These are phyloP conservation scores for Canavalia ensiformis DNA, from an alignment of 306 rosid species.

Conservation along the genomic window DNA sequence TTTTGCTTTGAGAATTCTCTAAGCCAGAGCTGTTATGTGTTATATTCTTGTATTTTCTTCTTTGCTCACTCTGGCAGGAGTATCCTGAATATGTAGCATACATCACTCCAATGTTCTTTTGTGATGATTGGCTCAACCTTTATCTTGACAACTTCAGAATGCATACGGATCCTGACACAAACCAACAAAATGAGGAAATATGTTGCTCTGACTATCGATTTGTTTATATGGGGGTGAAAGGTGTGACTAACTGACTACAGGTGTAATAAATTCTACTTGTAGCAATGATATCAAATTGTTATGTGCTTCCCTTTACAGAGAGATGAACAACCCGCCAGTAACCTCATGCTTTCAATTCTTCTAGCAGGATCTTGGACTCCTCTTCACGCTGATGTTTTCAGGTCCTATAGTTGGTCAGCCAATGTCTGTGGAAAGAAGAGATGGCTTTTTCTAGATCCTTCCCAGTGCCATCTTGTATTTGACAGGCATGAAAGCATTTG, in stretches of 20 bases:
- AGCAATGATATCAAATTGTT: not conserved
- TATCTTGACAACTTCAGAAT: conserved; percentile 84
- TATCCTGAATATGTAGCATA: conserved; percentile 85
- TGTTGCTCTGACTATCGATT: conserved; percentile 97
- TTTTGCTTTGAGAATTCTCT: not conserved
- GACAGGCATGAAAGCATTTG: conserved; percentile 70
- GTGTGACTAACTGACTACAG: conserved; percentile 56
- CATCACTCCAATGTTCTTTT: conserved; percentile 74
- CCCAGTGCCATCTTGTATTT: conserved; percentile 80
- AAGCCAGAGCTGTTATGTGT: not conserved
- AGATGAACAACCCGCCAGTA: conserved; percentile 34
- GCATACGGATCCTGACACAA: conserved; percentile 66
- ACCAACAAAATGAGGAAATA: conserved; percentile 68
- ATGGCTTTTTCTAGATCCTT: conserved; percentile 90
- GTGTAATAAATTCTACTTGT: conserved; percentile 21
- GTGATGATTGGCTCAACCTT: conserved; percentile 95
- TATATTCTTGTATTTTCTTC: conserved; percentile 44
- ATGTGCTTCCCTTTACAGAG: conserved; percentile 34
- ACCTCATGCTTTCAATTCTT: conserved; percentile 49
- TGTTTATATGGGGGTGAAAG: conserved; percentile 92
- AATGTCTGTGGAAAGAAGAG: conserved; percentile 91
- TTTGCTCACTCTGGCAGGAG: conserved; percentile 66
- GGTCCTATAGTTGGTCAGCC: conserved; percentile 97
- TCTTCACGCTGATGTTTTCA: conserved; percentile 96
- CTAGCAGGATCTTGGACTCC: conserved; percentile 95